Evolutionary conservation across 768 basidiomycete species (phyloP), one percentile per base, ranked within the genome.

Genomic region (Phylloporus sp.): DNA sequence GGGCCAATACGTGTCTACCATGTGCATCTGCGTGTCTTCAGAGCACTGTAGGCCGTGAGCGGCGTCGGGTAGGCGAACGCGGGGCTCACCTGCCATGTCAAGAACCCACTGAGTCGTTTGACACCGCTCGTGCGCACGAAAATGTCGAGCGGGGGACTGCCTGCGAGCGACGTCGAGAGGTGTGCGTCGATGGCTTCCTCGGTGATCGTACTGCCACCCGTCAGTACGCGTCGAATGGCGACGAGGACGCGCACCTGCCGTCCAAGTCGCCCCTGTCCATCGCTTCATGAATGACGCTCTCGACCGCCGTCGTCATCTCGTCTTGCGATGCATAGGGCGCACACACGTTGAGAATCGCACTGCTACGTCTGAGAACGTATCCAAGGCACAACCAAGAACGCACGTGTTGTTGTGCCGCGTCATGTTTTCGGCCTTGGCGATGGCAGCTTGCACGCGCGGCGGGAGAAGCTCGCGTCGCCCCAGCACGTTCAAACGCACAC

Each of bases 121-220:
- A 95, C 96, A 10, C 93, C 91, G 41, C 90, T 92, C 0, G 94
- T 96, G 33, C 96, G 79, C 18, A 99, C 72, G 42, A 98, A 77
- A 38, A 99, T 79, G 59, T 98, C 95, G 1, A 96, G 71, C 10
- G 90, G 89, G 11, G 86, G 88, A 56, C 82, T 86, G 17, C 77
- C 81, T 11, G 65, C 80, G 22, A 72, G 68, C 1, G 76, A 71
- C 0, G 85, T 89, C 67, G 86, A 78, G 1, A 95, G 68, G 41
- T 83, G 77, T 3, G 71, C 67, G 22, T 84, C 77, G 49, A 94
- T 79, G 41, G 83, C 76, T 3, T 80, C 65, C 56, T 86, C 86
- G 0, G 85, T 82, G 14, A 93, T 77, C 9, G 62, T 63, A 7
- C 77, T 78, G 42, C n/a, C n/a, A n/a, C n/a, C n/a, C n/a, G 6